Base-by-base conservation (phyloP, 2,329 filamentous ascomycete genomes). In the Xylaria sp. region DNA sequence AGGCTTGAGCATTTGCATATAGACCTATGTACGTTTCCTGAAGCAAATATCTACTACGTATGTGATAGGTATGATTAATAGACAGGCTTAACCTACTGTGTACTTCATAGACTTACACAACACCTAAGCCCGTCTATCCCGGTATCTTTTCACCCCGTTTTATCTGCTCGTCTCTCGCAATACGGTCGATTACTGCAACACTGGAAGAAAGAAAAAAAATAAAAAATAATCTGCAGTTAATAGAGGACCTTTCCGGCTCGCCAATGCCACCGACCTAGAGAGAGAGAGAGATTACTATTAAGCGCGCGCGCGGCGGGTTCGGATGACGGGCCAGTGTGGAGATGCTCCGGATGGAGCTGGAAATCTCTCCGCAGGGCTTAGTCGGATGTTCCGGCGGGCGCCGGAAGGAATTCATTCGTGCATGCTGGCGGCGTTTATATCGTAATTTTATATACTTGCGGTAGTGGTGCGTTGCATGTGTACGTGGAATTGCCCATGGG, bases 281-380 rank as follows among this genome's bases (percentile, higher is more conserved):
- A 25, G 47, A 21, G 4, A 27, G 44, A 48, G n/a, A 25, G 47
- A 21, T 25, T 44, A n/a, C 21, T 6, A 9, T 21, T 50, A 9
- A 27, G 23, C 44, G 13, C 37, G 5, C 44, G 51, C 2, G 51
- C 50, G 27, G 50, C 12, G 23, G 23, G 18, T 42, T 40, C 35
- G 54, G 40, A n/a, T 27, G 8, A 4, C 54, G 32, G 23, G 48
- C 32, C 6, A 32, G 16, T 66, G 58, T 63, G 40, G 64, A 63
- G 64, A 61, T 62, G 5, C 50, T 66, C 57, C 50, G 40, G 16
- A n/a, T 48, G 50, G 9, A 23, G 27, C 2, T 23, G 25, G 12
- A 13, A 57, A 18, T 53, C 47, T 47, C 63, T 53, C 63, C 63
- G 63, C n/a, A 44, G 47, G 27, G 40, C 21, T 44, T 21, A 29